phyloP scores from a whole-genome alignment of 2,329 filamentous ascomycete genomes.

The Ascochyta fabae region DNA sequence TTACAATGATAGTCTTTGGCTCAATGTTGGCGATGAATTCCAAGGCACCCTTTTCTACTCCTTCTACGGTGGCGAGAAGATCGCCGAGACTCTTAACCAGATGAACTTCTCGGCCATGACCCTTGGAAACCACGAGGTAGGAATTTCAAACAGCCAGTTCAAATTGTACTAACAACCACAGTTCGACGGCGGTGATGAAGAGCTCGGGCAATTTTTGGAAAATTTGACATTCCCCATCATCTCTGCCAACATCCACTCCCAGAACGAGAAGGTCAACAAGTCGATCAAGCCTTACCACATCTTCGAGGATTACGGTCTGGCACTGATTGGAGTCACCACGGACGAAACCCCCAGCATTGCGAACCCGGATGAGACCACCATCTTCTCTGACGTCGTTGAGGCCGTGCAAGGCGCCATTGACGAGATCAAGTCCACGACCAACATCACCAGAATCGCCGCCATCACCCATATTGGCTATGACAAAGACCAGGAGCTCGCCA shows the following conservation, averaged over 20 bases:
- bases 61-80: constrained; percentile 72
- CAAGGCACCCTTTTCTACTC: constrained; percentile 72
- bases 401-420: constrained; percentile 68
- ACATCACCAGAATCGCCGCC: constrained; percentile 69
- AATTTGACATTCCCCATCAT: constrained; percentile 71
- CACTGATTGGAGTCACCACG: constrained; percentile 70
- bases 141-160: background rate
- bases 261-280: constrained; percentile 64
- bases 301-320: constrained; percentile 66
- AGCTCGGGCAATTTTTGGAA: constrained; percentile 65
- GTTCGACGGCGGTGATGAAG: constrained; percentile 69
- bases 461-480: constrained; percentile 73
- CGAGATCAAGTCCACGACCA: constrained; percentile 65
- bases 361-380: constrained; percentile 63
- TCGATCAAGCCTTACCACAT: constrained; percentile 71
- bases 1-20: constrained; percentile 66
- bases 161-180: background rate
- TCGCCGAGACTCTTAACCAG: constrained; percentile 69
- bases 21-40: constrained; percentile 74
- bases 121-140: constrained; percentile 62
- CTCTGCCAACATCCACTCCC: constrained; percentile 68
- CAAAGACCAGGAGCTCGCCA: constrained; percentile 66
- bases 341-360: constrained; percentile 65
- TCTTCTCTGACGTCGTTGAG: constrained; percentile 63
- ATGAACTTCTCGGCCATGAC: constrained; percentile 73